Conservation (phyloP, 1,139 yeast genomes). For the Waltiozyma sp. region DNA sequence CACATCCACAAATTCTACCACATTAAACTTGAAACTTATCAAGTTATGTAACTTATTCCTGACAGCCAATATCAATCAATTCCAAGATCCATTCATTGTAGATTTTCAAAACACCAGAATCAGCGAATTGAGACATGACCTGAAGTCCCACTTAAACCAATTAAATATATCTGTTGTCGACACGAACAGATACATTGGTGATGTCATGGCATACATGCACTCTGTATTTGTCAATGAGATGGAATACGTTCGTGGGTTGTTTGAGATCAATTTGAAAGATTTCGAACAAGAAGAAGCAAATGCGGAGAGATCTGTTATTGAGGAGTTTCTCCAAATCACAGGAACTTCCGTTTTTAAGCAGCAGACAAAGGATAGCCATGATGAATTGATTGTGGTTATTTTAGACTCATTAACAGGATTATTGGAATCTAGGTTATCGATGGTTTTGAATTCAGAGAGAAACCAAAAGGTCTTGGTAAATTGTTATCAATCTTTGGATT, state of each 20-base stretch:
- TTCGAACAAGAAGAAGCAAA: slow-evolving; percentile 7
- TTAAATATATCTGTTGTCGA: slow-evolving; percentile 24
- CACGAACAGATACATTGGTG: slow-evolving; percentile 61
- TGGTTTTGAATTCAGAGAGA: slow-evolving; percentile 55
- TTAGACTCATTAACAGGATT: slow-evolving; percentile 34
- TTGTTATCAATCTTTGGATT: slow-evolving; percentile 49
- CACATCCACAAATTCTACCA: not conserved
- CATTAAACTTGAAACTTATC: not conserved
- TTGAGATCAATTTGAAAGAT: slow-evolving; percentile 27
- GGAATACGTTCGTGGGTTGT: slow-evolving; percentile 54
- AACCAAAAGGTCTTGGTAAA: slow-evolving; percentile 44
- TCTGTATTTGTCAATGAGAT: slow-evolving; percentile 82
- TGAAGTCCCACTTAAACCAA: slow-evolving; percentile 44
- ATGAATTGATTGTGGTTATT: not conserved
- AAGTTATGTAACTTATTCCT: not conserved
- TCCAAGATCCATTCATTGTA: slow-evolving; percentile 24
- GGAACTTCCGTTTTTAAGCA: not conserved
- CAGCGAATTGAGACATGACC: slow-evolving; percentile 41
- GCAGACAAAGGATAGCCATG: not conserved
- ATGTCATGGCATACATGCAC: slow-evolving; percentile 81
- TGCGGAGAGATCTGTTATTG: slow-evolving; percentile 1
- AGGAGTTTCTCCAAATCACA: slow-evolving; percentile 9
- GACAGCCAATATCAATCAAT: not conserved
- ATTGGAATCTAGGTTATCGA: slow-evolving; percentile 47
- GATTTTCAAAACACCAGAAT: slow-evolving; percentile 20